A percentile compares a stretch with the other conserved stretches of the same genome.
Evolutionary conservation across 2,329 filamentous ascomycete genomes (phyloP).

Genomic region (Pseudomassariella vexata): DNA sequence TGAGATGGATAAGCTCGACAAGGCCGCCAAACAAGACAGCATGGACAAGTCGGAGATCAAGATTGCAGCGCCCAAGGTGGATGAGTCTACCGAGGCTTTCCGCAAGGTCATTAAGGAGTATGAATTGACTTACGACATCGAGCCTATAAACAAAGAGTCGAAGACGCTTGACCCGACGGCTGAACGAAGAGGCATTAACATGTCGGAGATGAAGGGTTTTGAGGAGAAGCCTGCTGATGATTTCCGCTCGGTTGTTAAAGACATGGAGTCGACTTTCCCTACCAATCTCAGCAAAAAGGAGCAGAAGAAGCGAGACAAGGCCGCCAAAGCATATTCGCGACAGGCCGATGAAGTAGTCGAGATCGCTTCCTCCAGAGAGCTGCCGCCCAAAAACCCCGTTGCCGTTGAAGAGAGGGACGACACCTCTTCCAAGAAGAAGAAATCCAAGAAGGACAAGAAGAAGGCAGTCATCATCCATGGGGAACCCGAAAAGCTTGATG

Average conservation of each 20-base stretch:
- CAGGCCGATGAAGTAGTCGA: conserved; percentile 15
- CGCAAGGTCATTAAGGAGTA: conserved; percentile 14
- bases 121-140: conserved; percentile 17
- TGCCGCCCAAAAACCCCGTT: conserved; percentile 10
- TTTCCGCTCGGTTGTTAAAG: no score
- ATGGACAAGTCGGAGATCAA: conserved; percentile 16
- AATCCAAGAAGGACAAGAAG: conserved; percentile 17
- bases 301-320: conserved; percentile 37
- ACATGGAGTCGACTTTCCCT: conserved; percentile 18
- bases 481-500: conserved; percentile 9
- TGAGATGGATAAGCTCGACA: conserved; percentile 31
- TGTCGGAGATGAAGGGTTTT: no score
- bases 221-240: no score
- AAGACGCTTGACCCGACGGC: conserved; percentile 39
- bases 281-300: conserved; percentile 29
- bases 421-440: conserved; percentile 15
- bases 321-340: conserved; percentile 20
- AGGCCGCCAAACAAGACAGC: conserved; percentile 23
- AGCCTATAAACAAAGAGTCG: conserved; percentile 30
- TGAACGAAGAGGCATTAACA: no score
- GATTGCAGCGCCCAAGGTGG: no score
- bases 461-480: conserved; percentile 19
- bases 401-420: conserved; percentile 17
- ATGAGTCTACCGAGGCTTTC: no score
- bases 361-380: conserved; percentile 13